phyloP scores from a whole-genome alignment of 768 basidiomycete genomes.

The Lactifluus piperatus region DNA sequence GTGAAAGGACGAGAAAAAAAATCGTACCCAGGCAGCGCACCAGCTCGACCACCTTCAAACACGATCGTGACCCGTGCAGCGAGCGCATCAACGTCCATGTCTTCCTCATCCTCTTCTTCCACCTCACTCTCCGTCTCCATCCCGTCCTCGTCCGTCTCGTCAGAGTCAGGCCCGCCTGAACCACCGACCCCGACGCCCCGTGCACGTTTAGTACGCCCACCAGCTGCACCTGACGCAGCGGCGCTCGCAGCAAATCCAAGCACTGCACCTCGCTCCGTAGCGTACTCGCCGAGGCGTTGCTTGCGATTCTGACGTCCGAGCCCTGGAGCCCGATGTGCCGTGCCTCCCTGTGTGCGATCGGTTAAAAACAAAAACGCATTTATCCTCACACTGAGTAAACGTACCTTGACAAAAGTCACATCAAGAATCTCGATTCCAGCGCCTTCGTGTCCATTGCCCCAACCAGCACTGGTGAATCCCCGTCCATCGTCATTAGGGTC shows the following conservation, averaged over 20 bases:
- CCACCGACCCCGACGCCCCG: constrained; percentile 5
- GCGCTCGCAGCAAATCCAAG: constrained; percentile 23
- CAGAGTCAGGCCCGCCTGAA: constrained; percentile 2
- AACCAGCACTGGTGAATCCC: constrained; percentile 54
- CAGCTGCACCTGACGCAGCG: constrained; percentile 5
- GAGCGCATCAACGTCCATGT: constrained; percentile 13
- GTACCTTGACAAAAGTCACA: constrained; percentile 58
- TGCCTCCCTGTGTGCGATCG: constrained; percentile 34
- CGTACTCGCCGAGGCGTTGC: constrained; percentile 61
- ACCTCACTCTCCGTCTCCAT: constrained; percentile 1
- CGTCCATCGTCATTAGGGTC: constrained; percentile 49
- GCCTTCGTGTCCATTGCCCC: constrained; percentile 77
- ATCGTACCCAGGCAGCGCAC: constrained; percentile 15
- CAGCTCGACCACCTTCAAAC: constrained; percentile 9
- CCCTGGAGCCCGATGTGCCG: constrained; percentile 43
- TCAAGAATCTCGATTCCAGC: constrained; percentile 63
- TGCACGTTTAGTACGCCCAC: constrained; percentile 13
- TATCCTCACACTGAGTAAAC: constrained; percentile 22
- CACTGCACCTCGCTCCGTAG: constrained; percentile 46
- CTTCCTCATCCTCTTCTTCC: constrained; percentile 15
- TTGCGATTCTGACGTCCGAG: constrained; percentile 48
- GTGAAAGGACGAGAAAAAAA: no score
- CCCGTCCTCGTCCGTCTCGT: constrained; percentile 6
- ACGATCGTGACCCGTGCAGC: constrained; percentile 18
- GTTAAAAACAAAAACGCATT: not conserved